phyloP scores from a whole-genome alignment of 495 filamentous ascomycete species.

The Lentithecium fluviatile region DNA sequence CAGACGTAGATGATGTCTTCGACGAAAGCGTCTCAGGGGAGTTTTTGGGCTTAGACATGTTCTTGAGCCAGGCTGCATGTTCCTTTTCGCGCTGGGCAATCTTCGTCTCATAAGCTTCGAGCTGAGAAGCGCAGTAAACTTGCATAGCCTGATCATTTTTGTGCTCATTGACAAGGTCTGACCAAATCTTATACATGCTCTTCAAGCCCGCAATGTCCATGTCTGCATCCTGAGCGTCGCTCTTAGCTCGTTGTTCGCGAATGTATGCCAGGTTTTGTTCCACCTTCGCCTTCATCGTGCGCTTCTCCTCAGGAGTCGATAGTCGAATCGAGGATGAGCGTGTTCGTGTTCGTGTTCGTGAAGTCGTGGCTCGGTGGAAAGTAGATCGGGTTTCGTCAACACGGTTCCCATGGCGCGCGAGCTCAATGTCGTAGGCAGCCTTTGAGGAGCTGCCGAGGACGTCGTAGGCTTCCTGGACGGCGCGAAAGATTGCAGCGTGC shows the following conservation, averaged over 20 bases:
- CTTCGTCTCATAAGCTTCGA: slow-evolving; percentile 10
- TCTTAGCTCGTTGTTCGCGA: not conserved
- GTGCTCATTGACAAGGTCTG: slow-evolving; percentile 2
- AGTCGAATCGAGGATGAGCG: not conserved
- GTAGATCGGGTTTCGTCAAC: not conserved
- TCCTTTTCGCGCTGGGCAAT: slow-evolving; percentile 1
- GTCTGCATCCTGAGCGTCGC: slow-evolving; percentile 8
- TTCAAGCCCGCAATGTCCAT: not conserved
- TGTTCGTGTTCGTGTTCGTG: not conserved
- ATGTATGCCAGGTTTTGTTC: not conserved
- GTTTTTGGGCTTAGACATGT: slow-evolving; percentile 1
- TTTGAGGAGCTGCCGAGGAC: slow-evolving; percentile 13
- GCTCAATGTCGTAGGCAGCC: slow-evolving; percentile 15
- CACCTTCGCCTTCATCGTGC: slow-evolving; percentile 1
- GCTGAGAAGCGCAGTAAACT: not conserved
- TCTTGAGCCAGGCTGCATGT: slow-evolving; percentile 6
- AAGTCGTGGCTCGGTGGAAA: not conserved
- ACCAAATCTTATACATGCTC: slow-evolving; percentile 9
- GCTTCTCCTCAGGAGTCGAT: slow-evolving; percentile 4
- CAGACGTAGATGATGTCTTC: not conserved
- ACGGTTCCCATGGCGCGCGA: not conserved
- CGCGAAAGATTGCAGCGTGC: slow-evolving; percentile 2
- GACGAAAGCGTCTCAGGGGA: not conserved
- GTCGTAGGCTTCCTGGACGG: slow-evolving; percentile 20
- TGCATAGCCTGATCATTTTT: not conserved